Evolutionary conservation across 2,329 filamentous ascomycete species (phyloP).

Genomic region (Thelonectria discophora): DNA sequence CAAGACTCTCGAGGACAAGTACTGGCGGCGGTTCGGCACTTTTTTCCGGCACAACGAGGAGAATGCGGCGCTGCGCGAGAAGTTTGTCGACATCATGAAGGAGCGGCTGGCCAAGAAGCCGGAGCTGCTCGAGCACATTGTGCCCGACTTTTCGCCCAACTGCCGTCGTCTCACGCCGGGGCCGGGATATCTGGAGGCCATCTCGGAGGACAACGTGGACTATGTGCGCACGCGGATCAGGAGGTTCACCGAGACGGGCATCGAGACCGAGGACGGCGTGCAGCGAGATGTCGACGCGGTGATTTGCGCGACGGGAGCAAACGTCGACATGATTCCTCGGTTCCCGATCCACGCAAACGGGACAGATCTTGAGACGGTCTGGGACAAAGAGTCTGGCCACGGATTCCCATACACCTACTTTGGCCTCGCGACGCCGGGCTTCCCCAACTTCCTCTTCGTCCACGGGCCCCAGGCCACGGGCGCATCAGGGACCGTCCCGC

Average conservation of each 20-base stretch:
- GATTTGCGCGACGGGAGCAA: slow-evolving; percentile 75
- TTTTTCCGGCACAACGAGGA: slow-evolving; percentile 63
- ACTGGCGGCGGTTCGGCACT: slow-evolving; percentile 65
- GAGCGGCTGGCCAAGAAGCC: slow-evolving; percentile 62
- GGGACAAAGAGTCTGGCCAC: slow-evolving; percentile 63
- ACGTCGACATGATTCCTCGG: slow-evolving; percentile 65
- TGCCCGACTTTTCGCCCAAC: slow-evolving; percentile 70
- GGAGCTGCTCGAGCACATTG: slow-evolving; percentile 62
- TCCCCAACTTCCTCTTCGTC: slow-evolving; percentile 74
- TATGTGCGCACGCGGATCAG: slow-evolving; percentile 67
- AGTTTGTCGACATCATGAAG: slow-evolving; percentile 60
- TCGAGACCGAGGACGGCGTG: slow-evolving; percentile 66
- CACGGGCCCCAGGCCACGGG: slow-evolving; percentile 69
- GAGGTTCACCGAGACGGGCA: slow-evolving; percentile 66
- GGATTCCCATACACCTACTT: slow-evolving; percentile 75
- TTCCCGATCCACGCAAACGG: slow-evolving; percentile 68
- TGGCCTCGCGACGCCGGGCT: slow-evolving; percentile 68
- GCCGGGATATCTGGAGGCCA: slow-evolving; percentile 72
- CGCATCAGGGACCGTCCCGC: slow-evolving; percentile 71
- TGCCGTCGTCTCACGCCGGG: slow-evolving; percentile 73
- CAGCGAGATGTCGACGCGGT: slow-evolving; percentile 69
- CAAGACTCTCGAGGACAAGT: slow-evolving; percentile 66
- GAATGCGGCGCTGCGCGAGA: slow-evolving; percentile 57
- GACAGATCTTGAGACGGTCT: slow-evolving; percentile 62
- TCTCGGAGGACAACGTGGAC: slow-evolving; percentile 68